Evolutionary conservation across 2,329 filamentous ascomycete species (phyloP), one percentile per base, ranked within the genome.

Genomic region (Nannizziopsis barbatae): DNA sequence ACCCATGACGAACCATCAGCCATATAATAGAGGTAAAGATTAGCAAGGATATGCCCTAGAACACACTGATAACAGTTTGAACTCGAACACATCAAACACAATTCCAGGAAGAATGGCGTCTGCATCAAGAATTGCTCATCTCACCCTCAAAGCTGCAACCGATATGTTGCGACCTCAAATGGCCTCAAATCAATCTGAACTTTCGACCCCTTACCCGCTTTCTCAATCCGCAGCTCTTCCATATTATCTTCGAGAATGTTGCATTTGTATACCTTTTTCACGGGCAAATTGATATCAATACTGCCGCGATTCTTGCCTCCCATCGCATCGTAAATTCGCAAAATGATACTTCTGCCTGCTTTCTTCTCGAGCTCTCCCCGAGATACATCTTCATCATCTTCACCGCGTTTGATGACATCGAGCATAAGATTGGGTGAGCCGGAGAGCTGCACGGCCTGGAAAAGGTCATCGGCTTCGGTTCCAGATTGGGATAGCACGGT

Each of bases 341-440:
- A 56, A 51, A 98, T 82, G 41, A 96, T 75, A 62, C 85, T 93
- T 64, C 78, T 77, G 0, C 86, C 88, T 57, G 79, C 76, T 50
- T 84, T 79, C 55, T 72, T 72, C 2, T 77, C 75, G 30, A 90
- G 67, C 32, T 77, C 76, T 17, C 77, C 76, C 2, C 74, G 58
- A 2, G 67, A 68, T 7, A 73, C 76, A 56, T 88, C 85, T 59
- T 83, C 81, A 56, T 90, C 85, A 58, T 90, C 85, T 62, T 90
- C 85, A n/a, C 86, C 92, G 50, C 92, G 83, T 75, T 98, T 98
- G 65, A 98, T 76, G 0, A 82, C 83, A 62, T 98, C 92, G 0
- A 98, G 72, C 2, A 98, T 72, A 15, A 98, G 71, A 2, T 84
- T 82, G 8, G 73, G 63, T 39, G 75, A 73, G 40, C 83, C 82